A percentile compares a stretch with the other conserved stretches of the same genome.
Conservation (phyloP, 2,329 filamentous ascomycete genomes). For the Furcasterigmium sp. region DNA sequence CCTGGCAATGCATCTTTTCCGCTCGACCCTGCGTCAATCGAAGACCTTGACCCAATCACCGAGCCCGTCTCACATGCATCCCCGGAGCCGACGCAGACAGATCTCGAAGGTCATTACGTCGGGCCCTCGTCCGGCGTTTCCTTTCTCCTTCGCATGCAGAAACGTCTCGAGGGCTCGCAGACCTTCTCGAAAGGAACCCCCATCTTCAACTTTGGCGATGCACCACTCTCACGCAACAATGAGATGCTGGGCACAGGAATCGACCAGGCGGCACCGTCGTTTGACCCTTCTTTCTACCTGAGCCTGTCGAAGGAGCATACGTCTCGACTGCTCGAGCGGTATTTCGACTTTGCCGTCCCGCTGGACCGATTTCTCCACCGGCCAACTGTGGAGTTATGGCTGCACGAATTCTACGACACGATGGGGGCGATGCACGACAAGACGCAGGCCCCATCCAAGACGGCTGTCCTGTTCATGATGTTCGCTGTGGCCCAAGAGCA, state of each 20-base stretch:
- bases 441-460: background rate
- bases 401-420: constrained; percentile 36
- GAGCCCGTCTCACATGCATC: constrained; percentile 8
- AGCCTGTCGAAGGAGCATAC: constrained; percentile 23
- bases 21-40: background rate
- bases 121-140: constrained; percentile 22
- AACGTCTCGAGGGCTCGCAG: constrained; percentile 14
- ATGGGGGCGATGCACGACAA: constrained; percentile 27
- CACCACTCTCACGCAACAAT: background rate
- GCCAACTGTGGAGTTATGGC: constrained; percentile 27
- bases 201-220: constrained; percentile 5
- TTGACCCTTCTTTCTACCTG: constrained; percentile 32
- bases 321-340: constrained; percentile 20
- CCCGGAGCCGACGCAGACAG: constrained; percentile 20
- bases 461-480: constrained; percentile 20
- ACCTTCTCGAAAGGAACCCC: constrained; percentile 3
- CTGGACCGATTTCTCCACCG: constrained; percentile 31
- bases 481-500: constrained; percentile 46
- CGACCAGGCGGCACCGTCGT: constrained; percentile 7
- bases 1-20: background rate
- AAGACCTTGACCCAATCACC: background rate
- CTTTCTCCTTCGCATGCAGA: constrained; percentile 21
- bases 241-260: background rate
- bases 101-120: constrained; percentile 22
- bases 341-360: constrained; percentile 30